Conservation (phyloP, 768 basidiomycete genomes). For the Pulveroboletus sp. region DNA sequence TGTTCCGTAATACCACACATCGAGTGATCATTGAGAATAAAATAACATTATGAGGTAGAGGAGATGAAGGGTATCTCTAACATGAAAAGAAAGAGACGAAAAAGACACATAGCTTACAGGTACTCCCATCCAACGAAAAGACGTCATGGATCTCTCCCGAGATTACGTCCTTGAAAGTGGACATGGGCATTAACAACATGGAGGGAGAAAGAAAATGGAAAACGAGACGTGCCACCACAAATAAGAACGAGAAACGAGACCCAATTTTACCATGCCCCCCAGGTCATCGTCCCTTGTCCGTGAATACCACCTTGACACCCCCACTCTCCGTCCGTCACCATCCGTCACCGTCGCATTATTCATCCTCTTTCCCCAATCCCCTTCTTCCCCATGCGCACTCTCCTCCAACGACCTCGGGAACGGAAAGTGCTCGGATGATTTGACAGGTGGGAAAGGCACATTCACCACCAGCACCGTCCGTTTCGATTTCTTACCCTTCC, state of each 20-base stretch:
- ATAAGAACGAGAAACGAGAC: slow-evolving; percentile 1
- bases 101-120: slow-evolving; percentile 22
- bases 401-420: slow-evolving; percentile 56
- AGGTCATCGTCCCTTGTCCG: slow-evolving; percentile 36
- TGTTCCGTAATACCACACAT: too few species aligned
- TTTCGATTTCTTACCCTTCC: slow-evolving; percentile 37
- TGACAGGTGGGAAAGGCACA: slow-evolving; percentile 30
- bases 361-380: slow-evolving; percentile 53
- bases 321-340: slow-evolving; percentile 84
- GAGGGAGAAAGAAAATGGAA: slow-evolving; percentile 4
- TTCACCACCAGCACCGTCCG: slow-evolving; percentile 40
- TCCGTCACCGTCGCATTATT: slow-evolving; percentile 79
- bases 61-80: slow-evolving; percentile 28
- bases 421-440: slow-evolving; percentile 45
- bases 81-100: slow-evolving; percentile 2
- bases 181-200: slow-evolving; percentile 10
- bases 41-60: neutral
- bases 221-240: slow-evolving; percentile 12
- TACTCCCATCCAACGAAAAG: slow-evolving; percentile 10
- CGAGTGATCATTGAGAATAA: slow-evolving; percentile 3
- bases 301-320: slow-evolving; percentile 73
- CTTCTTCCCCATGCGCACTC: slow-evolving; percentile 31
- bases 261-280: slow-evolving; percentile 2
- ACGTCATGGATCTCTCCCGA: slow-evolving; percentile 1
- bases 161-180: slow-evolving; percentile 16